Evolutionary conservation across 2,329 filamentous ascomycete genomes (phyloP).

Genomic region (Aureobasidium musti): DNA sequence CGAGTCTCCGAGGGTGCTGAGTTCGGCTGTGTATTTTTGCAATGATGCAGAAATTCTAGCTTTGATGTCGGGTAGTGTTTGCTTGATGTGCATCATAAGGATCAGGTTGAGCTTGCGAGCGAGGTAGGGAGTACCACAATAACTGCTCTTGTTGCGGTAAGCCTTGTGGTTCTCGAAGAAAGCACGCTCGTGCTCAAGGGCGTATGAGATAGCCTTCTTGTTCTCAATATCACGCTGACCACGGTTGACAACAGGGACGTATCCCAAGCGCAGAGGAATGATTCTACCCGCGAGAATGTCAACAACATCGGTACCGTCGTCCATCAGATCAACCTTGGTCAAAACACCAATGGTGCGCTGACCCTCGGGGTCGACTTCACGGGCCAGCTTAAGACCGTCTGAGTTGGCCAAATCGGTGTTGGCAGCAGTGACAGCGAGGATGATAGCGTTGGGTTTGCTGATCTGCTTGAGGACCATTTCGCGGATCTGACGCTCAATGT

Average conservation of each 20-base stretch:
- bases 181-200: constrained; percentile 89
- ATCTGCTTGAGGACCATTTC: constrained; percentile 99
- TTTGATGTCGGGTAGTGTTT: constrained; percentile 98
- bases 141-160: constrained; percentile 96
- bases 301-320: constrained; percentile 96
- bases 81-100: constrained; percentile 99
- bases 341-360: constrained; percentile 97
- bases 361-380: constrained; percentile 95
- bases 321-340: constrained; percentile 99
- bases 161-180: constrained; percentile 99
- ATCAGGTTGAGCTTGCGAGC: constrained; percentile 97
- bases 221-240: constrained; percentile 98
- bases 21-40: constrained; percentile 84
- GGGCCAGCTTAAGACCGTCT: constrained; percentile 91
- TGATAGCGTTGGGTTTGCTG: constrained; percentile 96
- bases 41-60: constrained; percentile 91
- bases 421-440: constrained; percentile 91
- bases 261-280: constrained; percentile 90
- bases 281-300: constrained; percentile 97
- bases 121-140: constrained; percentile 96
- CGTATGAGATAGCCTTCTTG: constrained; percentile 88
- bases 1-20: constrained; percentile 82
- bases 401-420: constrained; percentile 99
- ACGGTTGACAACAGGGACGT: constrained; percentile 96
- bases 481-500: constrained; percentile 94